Conservation (phyloP, 306 rosid species). For the Trifolium repens region DNA sequence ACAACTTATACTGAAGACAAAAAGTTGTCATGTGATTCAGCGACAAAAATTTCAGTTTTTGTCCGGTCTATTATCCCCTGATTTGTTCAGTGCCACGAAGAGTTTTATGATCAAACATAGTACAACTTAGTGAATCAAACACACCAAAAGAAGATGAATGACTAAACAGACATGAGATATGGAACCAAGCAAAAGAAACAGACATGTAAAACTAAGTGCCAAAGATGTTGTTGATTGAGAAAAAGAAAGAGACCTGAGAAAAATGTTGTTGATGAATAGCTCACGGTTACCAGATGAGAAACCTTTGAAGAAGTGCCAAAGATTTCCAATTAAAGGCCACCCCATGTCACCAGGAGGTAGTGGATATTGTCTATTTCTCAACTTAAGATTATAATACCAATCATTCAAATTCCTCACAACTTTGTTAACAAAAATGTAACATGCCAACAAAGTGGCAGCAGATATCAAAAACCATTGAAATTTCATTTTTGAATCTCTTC, state of each 20-base stretch:
- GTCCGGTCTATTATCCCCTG: no score
- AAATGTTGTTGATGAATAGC: neutral
- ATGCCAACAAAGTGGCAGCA: neutral
- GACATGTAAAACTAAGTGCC: no score
- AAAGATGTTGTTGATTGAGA: no score
- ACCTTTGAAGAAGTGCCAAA: neutral
- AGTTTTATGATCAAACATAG: no score
- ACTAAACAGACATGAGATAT: no score
- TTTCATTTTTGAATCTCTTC: neutral
- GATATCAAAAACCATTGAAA: neutral
- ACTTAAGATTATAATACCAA: slow-evolving; percentile 25
- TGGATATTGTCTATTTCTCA: neutral
- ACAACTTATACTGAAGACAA: no score
- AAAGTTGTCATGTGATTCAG: no score
- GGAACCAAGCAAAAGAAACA: no score
- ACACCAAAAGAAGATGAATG: no score
- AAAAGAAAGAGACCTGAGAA: neutral
- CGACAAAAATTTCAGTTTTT: no score
- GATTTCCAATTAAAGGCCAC: slow-evolving; percentile 35
- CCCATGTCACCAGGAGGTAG: slow-evolving; percentile 40
- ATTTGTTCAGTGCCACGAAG: no score
- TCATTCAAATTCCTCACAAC: slow-evolving; percentile 15
- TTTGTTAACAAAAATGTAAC: neutral
- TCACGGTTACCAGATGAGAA: neutral
- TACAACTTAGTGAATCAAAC: no score